Evolutionary conservation across 2,329 filamentous ascomycete species (phyloP).

Genomic region (Penicillium sp.): DNA sequence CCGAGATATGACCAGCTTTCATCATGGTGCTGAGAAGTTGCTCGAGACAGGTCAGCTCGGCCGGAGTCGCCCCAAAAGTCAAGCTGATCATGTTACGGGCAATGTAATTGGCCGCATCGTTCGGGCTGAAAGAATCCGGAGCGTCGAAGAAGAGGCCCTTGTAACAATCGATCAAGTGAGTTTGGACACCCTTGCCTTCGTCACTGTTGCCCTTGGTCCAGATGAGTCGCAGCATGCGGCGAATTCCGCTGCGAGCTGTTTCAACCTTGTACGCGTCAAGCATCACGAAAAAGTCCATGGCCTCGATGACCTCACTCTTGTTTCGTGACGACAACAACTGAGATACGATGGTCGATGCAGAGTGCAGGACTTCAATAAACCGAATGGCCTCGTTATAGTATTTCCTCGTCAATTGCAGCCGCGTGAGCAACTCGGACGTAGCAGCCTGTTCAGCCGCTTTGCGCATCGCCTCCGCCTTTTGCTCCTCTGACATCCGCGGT

Average conservation of each 20-base stretch:
- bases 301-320: constrained; percentile 97
- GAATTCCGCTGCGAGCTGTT: constrained; percentile 84
- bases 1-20: constrained; percentile 80
- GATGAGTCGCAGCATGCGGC: constrained; percentile 91
- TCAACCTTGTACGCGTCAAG: constrained; percentile 95
- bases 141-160: constrained; percentile 93
- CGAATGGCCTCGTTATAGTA: constrained; percentile 91
- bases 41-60: constrained; percentile 90
- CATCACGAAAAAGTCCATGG: constrained; percentile 96
- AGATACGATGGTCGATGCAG: constrained; percentile 71
- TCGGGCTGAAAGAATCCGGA: constrained; percentile 76
- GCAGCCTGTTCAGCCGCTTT: constrained; percentile 83
- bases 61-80: constrained; percentile 90
- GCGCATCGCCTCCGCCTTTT: constrained; percentile 64
- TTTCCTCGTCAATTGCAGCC: constrained; percentile 77
- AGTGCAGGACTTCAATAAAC: constrained; percentile 87
- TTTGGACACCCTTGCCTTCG: constrained; percentile 96
- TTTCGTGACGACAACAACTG: constrained; percentile 90
- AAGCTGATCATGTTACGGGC: constrained; percentile 98
- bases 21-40: constrained; percentile 97
- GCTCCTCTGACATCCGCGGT: constrained; percentile 67
- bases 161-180: constrained; percentile 94
- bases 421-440: constrained; percentile 80
- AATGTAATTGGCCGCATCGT: constrained; percentile 91
- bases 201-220: constrained; percentile 99